Evolutionary conservation across 2,329 filamentous ascomycete genomes (phyloP).

Genomic region (Torrubiellomyces zombiae): DNA sequence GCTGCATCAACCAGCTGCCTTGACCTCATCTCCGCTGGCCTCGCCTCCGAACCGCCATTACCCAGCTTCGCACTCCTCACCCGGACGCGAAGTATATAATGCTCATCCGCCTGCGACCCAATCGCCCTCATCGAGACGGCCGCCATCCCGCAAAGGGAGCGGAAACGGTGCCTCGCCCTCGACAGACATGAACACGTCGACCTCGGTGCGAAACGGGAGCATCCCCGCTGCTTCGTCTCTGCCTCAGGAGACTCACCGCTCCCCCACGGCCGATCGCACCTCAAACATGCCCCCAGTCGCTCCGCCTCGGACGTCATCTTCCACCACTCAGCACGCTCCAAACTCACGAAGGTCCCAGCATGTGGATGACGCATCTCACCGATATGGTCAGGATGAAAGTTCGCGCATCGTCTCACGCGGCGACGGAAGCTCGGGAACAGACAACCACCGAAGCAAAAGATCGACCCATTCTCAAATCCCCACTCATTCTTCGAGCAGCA

Average conservation of each 20-base stretch:
- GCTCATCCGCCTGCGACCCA: constrained; percentile 28
- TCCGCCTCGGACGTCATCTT: constrained; percentile 63
- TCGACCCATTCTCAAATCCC: constrained; percentile 9
- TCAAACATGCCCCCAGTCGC: constrained; percentile 47
- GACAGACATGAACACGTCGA: constrained; percentile 22
- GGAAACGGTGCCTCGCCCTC: constrained; percentile 25
- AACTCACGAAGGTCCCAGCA: constrained; percentile 27
- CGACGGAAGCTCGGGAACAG: constrained; percentile 12
- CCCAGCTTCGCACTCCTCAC: constrained; percentile 32
- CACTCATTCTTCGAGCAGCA: constrained; percentile 23
- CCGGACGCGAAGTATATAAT: constrained; percentile 40
- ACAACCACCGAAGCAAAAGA: constrained; percentile 16
- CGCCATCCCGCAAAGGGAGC: constrained; percentile 34
- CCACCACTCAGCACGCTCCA: constrained; percentile 34
- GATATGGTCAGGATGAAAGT: constrained; percentile 20
- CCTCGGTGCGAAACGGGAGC: constrained; percentile 28
- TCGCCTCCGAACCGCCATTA: constrained; percentile 34
- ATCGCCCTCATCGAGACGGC: constrained; percentile 35
- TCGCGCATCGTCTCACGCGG: constrained; percentile 17
- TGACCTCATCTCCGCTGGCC: constrained; percentile 31
- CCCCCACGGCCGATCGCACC: constrained; percentile 31
- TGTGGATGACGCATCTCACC: constrained; percentile 28
- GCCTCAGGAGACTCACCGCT: constrained; percentile 25
- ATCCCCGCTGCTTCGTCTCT: constrained; percentile 24
- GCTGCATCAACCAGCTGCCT: constrained; percentile 35